Conservation (phyloP, 176 grass and related monocot species). For the Carex pumila region DNA sequence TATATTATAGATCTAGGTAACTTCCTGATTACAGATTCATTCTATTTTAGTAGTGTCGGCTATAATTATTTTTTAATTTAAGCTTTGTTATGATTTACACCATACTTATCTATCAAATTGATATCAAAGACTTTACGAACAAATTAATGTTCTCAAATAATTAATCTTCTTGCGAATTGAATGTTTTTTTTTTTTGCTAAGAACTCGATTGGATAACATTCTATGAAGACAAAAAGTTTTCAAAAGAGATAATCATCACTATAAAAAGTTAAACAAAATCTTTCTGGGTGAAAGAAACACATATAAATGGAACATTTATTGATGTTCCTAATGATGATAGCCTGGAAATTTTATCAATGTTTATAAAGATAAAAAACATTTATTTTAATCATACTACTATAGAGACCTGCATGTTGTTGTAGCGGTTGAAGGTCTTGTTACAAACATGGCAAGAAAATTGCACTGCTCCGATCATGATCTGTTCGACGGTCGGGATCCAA, state of each 20-base stretch:
- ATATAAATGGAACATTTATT: not conserved
- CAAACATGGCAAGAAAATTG: constrained; percentile 86
- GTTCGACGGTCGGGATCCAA: constrained; percentile 77
- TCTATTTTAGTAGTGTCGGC: not conserved
- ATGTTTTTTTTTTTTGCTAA: not conserved
- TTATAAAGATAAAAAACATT: too few relatives aligned
- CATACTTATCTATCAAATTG: not conserved
- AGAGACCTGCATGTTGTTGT: constrained; percentile 92
- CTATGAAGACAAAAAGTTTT: not conserved
- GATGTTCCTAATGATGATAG: not conserved
- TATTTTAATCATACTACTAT: not conserved
- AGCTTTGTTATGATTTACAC: not conserved
- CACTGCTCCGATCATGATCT: constrained; percentile 82
- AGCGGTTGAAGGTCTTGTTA: constrained; percentile 85
- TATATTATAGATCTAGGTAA: not conserved
- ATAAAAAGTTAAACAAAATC: not conserved
- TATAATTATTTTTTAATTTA: not conserved
- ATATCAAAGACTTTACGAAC: not conserved
- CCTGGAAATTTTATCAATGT: not conserved
- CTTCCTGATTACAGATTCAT: not conserved
- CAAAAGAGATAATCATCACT: not conserved
- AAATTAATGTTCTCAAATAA: not conserved
- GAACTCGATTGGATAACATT: not conserved
- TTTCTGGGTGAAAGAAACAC: not conserved
- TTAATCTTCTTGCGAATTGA: not conserved